Conservation (phyloP, 2,329 filamentous ascomycete species). For the Epichloe amarillans region DNA sequence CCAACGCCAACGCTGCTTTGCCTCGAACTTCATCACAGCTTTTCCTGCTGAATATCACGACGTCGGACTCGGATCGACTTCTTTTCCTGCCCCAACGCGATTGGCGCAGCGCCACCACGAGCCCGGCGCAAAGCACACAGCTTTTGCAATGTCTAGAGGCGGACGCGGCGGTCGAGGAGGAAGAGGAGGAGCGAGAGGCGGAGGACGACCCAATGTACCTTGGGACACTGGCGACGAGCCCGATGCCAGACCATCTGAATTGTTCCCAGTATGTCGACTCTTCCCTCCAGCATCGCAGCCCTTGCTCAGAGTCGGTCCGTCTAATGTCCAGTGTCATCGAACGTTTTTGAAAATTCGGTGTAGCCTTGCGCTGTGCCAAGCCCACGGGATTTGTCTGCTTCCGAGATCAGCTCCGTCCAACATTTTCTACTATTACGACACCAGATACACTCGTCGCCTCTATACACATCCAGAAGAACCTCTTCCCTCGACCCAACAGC, state of each 20-base stretch:
- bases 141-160: conserved; percentile 34
- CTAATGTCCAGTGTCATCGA: neutral
- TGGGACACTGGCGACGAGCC: conserved; percentile 42
- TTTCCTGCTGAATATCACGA: neutral
- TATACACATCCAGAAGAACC: conserved; percentile 43
- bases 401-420: conserved; percentile 34
- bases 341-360: neutral
- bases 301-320: neutral
- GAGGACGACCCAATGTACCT: conserved; percentile 33
- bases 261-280: conserved; percentile 36
- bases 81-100: neutral
- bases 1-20: neutral
- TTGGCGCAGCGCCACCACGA: neutral
- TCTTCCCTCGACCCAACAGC: conserved; percentile 25
- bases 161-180: conserved; percentile 39
- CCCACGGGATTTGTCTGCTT: conserved; percentile 27
- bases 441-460: conserved; percentile 38
- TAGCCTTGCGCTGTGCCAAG: conserved; percentile 38
- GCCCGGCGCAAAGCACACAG: neutral
- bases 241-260: conserved; percentile 43
- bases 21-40: neutral
- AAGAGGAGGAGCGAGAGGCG: conserved; percentile 32
- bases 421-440: conserved; percentile 43
- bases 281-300: neutral
- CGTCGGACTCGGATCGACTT: neutral